Evolutionary conservation across 2,329 filamentous ascomycete species (phyloP).

Genomic region (Xylariales sp.): DNA sequence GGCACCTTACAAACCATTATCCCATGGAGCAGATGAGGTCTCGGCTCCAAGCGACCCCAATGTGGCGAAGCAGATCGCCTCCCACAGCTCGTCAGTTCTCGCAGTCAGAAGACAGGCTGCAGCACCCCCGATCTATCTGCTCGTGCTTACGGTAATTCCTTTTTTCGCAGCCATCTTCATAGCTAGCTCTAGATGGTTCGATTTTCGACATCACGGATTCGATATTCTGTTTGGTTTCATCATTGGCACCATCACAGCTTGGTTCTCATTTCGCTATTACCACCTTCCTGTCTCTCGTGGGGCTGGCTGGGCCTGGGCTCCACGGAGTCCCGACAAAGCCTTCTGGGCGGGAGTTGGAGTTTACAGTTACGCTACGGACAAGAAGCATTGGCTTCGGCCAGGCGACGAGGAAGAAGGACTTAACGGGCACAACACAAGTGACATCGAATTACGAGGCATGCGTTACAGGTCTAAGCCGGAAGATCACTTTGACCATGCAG

Average conservation of each 20-base stretch:
- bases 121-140: conserved; percentile 75
- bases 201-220: conserved; percentile 88
- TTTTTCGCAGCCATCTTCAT: conserved; percentile 76
- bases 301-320: conserved; percentile 86
- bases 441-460: conserved; percentile 23
- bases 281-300: conserved; percentile 75
- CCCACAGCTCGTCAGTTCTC: conserved; percentile 34
- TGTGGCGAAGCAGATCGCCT: conserved; percentile 25
- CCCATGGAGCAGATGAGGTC: conserved; percentile 21
- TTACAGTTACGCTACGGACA: conserved; percentile 48
- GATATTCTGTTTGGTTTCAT: conserved; percentile 83
- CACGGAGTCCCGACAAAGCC: conserved; percentile 65
- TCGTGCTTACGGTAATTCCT: conserved; percentile 66
- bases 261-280: conserved; percentile 79
- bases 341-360: conserved; percentile 73
- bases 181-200: conserved; percentile 77
- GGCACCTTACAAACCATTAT: conserved; percentile 30
- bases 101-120: conserved; percentile 69
- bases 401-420: conserved; percentile 18
- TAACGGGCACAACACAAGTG: conserved; percentile 14
- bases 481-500: not conserved
- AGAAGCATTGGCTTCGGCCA: conserved; percentile 25
- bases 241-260: conserved; percentile 67
- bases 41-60: conserved; percentile 24
- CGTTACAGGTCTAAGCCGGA: conserved; percentile 12